These are phyloP conservation scores for Euphorbia tirucalli DNA, from an alignment of 345 rosid species.

Conservation along the genomic window DNA sequence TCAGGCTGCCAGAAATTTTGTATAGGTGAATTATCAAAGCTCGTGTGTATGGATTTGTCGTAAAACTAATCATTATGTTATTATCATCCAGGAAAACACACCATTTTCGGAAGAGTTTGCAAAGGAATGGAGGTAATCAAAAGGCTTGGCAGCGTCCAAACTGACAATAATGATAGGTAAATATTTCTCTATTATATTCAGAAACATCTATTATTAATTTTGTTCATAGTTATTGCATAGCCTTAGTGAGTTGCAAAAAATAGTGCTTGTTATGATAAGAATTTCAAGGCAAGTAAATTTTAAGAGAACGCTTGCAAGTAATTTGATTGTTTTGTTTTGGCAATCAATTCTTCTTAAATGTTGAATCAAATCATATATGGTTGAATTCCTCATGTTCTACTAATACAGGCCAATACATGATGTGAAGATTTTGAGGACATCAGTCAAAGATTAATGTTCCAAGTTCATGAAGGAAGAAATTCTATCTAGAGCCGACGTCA, in stretches of 20 bases:
- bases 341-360: neutral
- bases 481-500: neutral
- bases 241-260: no score
- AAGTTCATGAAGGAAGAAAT: neutral
- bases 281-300: neutral
- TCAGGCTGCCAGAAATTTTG: neutral
- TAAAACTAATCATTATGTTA: neutral
- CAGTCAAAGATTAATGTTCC: slow-evolving; percentile 83
- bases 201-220: no score
- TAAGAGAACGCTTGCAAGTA: neutral
- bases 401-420: slow-evolving; percentile 81
- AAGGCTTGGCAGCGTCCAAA: slow-evolving; percentile 95
- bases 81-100: slow-evolving; percentile 65
- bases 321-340: neutral
- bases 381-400: neutral
- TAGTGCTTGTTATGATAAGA: no score
- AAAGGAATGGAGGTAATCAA: slow-evolving; percentile 92
- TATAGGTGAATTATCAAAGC: neutral
- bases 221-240: no score
- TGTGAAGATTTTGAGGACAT: slow-evolving; percentile 82
- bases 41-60: neutral
- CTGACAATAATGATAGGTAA: slow-evolving; percentile 91
- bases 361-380: neutral
- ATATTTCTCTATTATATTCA: neutral
- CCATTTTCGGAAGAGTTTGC: slow-evolving; percentile 92